phyloP scores from a whole-genome alignment of 2,329 filamentous ascomycete species.

The Zarea fungicola region DNA sequence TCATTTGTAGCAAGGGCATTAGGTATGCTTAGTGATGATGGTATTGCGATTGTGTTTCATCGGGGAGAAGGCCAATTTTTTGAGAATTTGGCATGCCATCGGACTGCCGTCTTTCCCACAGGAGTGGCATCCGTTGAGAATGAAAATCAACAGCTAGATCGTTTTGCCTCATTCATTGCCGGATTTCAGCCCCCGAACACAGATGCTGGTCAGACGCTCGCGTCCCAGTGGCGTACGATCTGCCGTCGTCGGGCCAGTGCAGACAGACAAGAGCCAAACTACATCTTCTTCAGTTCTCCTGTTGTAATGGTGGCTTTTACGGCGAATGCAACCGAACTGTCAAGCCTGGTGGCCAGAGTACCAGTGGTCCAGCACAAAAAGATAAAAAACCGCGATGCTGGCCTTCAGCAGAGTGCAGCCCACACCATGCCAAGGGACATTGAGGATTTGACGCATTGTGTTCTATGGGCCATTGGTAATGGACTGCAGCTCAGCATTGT shows the following conservation, averaged over 20 bases:
- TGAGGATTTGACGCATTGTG: constrained; percentile 47
- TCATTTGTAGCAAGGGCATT: background rate
- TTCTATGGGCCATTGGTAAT: constrained; percentile 50
- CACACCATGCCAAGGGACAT: constrained; percentile 42
- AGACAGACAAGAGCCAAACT: constrained; percentile 28
- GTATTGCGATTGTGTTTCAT: background rate
- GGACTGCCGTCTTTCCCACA: background rate
- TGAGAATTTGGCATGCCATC: background rate
- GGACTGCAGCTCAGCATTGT: constrained; percentile 42
- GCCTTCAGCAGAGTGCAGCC: constrained; percentile 35
- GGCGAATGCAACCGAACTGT: constrained; percentile 36
- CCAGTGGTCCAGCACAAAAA: constrained; percentile 25
- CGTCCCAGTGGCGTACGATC: constrained; percentile 41
- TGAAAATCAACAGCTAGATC: constrained; percentile 39
- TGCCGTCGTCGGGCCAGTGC: constrained; percentile 43
- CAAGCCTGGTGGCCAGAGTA: constrained; percentile 38
- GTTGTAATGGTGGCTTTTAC: constrained; percentile 48
- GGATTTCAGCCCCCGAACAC: constrained; percentile 36
- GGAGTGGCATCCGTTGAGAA: background rate
- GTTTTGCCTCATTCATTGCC: constrained; percentile 48
- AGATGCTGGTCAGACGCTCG: constrained; percentile 26
- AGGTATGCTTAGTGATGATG: background rate
- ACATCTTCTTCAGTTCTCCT: constrained; percentile 45
- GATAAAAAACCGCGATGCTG: constrained; percentile 50
- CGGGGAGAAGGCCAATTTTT: background rate